Evolutionary conservation across 768 basidiomycete species (phyloP), one percentile per base, ranked within the genome.

Genomic region (Boletus huronensis): DNA sequence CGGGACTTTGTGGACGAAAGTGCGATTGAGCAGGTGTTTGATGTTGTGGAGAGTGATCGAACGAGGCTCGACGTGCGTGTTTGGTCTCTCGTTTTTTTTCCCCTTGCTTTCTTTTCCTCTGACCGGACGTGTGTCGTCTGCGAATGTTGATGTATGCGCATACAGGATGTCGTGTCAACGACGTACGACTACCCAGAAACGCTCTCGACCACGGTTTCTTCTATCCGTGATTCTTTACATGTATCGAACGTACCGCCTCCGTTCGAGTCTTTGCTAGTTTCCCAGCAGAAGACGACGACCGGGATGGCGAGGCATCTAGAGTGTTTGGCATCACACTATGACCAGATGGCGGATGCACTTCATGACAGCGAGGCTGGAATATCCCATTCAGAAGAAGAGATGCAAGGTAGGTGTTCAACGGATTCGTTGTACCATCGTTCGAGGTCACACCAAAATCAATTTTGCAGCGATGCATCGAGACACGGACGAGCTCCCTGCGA

Each of bases 1-100:
- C 80, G 91, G 32, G 90, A 93, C 65, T 93, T 93, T 68, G 88
- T 92, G 34, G 88, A 92, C 61, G 91, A 93, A 60, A 78, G 83
- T 29, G 87, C 83, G 7, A 84, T 93, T 35, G 91, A 93, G 50
- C 87, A 89, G 57, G 77, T 83, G 19, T 65, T 87, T 43, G 91
- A 93, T 50, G 77, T 75, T 1, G 81, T 93, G 45, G 91, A 93
- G 62, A 78, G 74, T 52, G 88, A 91, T 52, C 75, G 89, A 45
- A 76, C 74, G 57, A 74, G 75, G 29, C 72, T 93, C 35, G 90
- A 93, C 54, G 90, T 89, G 57, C 52, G 84, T 73, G 13, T 39
- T 48, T 44, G 26, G 23, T 42, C 32, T 40, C 45, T 17, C 48
- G 11, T 34, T 36, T 52, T 17, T 25, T 25, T n/a, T n/a, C n/a